Base-by-base conservation (phyloP, 768 basidiomycete species). In the Xerocomellus amylosporus region DNA sequence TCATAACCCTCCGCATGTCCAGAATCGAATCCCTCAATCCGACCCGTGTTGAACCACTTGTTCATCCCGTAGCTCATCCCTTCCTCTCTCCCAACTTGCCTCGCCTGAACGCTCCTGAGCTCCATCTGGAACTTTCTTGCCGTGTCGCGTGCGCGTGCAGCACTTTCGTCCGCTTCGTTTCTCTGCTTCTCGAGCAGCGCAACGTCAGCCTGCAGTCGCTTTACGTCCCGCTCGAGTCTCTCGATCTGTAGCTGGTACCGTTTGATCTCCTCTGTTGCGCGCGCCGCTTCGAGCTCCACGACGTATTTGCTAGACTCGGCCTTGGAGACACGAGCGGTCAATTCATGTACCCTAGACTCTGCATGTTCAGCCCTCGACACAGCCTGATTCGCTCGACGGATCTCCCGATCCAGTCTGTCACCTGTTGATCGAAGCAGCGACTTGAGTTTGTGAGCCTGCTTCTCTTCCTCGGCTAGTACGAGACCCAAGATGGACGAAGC, bases 361-460 rank as follows among this genome's bases (percentile, higher is more conserved):
- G 84, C 77, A 42, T 71, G 73, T 45, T 78, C 77, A 41, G 80
- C 83, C 39, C 83, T 77, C 38, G 71, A 58, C 34, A 75, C 76
- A 0, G 79, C 79, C 36, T 78, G 74, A 42, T 80, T 79, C n/a
- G 78, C 81, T 44, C 81, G 72, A 26, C 77, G 76, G 49, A 76
- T 79, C 71, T 85, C 84, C 44, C 76, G 71, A 61, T 85, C 80
- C 37, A 88, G 73, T 45, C 77, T 75, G 49, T 83, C 81, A 19
- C 76, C 76, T 5, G 84, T 77, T 43, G 67, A 70, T 49, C 77
- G 74, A 22, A 86, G 75, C 24, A 82, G 62, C 28, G 75, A 73
- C 64, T 83, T 85, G 56, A 85, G 74, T 52, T 78, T 76, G 51
- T 75, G 74, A n/a, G 75, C 74, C 59, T 83, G 81, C 50, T 77